Evolutionary conservation across 73 alveolate genomes (phyloP).

Genomic region (Uronychia binucleata): DNA sequence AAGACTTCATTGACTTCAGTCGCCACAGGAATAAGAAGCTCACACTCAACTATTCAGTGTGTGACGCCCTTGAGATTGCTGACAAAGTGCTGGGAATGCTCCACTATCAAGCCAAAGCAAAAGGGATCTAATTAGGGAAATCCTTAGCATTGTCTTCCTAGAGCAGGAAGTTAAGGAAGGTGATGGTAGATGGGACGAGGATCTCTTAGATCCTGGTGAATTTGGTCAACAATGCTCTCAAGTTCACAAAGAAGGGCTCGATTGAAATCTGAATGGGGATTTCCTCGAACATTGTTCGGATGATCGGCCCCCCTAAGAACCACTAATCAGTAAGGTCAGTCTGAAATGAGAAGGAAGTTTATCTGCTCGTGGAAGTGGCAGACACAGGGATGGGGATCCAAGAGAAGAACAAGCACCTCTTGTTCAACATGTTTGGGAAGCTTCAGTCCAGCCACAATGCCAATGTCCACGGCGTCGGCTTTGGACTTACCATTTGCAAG

Average conservation of each 20-base stretch:
- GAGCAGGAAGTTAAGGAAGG: not conserved
- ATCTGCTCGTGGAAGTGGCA: not conserved
- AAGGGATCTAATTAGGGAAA: not conserved
- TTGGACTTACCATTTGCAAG: not conserved
- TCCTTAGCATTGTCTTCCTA: not conserved
- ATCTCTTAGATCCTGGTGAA: not conserved
- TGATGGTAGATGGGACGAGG: not conserved
- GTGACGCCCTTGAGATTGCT: not conserved
- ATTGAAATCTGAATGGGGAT: not conserved
- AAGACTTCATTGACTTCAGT: not conserved
- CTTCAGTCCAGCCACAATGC: not conserved
- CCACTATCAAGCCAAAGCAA: not conserved
- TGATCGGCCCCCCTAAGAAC: not conserved
- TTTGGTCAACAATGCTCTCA: not conserved
- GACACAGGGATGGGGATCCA: not conserved
- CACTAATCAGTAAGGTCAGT: not conserved
- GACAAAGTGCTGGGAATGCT: not conserved
- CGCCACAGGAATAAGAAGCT: not conserved
- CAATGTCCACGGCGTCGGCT: not conserved
- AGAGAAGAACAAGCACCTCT: not conserved
- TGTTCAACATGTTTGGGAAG: not conserved
- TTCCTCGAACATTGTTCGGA: too few relatives aligned
- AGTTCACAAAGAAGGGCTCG: not conserved
- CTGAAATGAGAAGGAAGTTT: not conserved
- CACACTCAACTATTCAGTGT: not conserved